These are phyloP conservation scores for Cryptosporidium andersoni DNA, from an alignment of 169 alveolate genomes.

Conservation along the genomic window DNA sequence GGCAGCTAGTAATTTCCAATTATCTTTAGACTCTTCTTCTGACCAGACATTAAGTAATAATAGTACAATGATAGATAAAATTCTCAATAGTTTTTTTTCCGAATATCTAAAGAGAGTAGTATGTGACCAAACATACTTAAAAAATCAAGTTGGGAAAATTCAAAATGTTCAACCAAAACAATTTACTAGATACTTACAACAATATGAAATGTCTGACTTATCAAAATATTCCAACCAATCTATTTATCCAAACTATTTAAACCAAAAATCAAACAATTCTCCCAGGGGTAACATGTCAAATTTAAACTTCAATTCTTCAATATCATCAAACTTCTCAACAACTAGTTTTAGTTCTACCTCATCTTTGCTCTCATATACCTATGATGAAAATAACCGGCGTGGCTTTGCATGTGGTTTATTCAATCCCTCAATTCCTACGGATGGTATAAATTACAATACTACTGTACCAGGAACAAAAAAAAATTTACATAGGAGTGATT, in stretches of 20 bases:
- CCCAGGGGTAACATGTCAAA: no score
- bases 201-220: no score
- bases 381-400: conserved; percentile 42
- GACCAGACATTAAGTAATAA: conserved; percentile 41
- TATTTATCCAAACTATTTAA: not conserved
- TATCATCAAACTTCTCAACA: not conserved
- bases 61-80: conserved; percentile 58
- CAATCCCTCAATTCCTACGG: conserved; percentile 68
- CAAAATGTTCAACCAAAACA: not conserved
- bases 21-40: conserved; percentile 16
- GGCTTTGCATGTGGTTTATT: conserved; percentile 70
- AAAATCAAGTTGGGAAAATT: not conserved
- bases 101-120: conserved; percentile 9
- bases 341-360: not conserved
- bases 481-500: no score
- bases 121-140: not conserved
- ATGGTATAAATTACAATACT: conserved; percentile 3
- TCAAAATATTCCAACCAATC: not conserved
- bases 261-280: not conserved
- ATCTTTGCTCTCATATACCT: conserved; percentile 6
- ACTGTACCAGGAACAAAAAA: no score
- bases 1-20: not conserved
- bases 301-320: not conserved
- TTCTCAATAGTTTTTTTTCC: conserved; percentile 41
- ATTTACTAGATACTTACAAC: no score